Percentiles rank a stretch among this genome's conserved stretches.
These are phyloP conservation scores for Dysphania ambrosioides DNA, from an alignment of 148 eudicot species.

Conservation along the genomic window DNA sequence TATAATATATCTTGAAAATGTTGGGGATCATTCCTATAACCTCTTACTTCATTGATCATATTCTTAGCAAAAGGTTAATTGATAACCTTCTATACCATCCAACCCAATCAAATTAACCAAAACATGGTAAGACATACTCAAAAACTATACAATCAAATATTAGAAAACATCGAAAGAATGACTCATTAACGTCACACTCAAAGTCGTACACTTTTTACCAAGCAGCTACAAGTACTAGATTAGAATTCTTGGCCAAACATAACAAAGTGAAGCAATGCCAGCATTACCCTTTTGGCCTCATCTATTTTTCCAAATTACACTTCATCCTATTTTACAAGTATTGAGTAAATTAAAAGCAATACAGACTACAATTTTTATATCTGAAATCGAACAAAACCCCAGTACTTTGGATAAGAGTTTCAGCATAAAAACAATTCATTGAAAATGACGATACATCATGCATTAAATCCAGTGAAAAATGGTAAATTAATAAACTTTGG, in stretches of 20 bases:
- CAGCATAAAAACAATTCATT: not conserved
- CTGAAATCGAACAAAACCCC: not conserved
- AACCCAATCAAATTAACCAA: not conserved
- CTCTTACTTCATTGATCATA: not conserved
- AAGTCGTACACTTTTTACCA: not conserved
- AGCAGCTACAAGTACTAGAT: not conserved
- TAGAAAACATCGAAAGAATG: not conserved
- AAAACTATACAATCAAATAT: not conserved
- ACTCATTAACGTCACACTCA: not conserved
- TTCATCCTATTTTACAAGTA: not conserved
- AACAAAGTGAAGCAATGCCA: not conserved
- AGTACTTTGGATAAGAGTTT: not conserved
- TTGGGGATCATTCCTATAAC: not conserved
- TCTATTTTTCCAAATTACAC: not conserved
- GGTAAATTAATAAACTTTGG: not conserved
- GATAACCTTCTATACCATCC: not conserved
- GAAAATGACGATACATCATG: not conserved
- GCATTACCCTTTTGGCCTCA: not conserved
- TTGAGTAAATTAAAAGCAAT: slow-evolving; percentile 12
- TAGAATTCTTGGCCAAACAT: slow-evolving; percentile 6
- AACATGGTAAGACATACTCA: not conserved
- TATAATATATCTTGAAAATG: slow-evolving; percentile 1
- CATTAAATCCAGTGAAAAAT: not conserved
- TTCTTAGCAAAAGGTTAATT: not conserved
- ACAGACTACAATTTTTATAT: not conserved